These are phyloP conservation scores for Penicillium olsonii DNA, from an alignment of 2,329 filamentous ascomycete genomes.

Conservation along the genomic window DNA sequence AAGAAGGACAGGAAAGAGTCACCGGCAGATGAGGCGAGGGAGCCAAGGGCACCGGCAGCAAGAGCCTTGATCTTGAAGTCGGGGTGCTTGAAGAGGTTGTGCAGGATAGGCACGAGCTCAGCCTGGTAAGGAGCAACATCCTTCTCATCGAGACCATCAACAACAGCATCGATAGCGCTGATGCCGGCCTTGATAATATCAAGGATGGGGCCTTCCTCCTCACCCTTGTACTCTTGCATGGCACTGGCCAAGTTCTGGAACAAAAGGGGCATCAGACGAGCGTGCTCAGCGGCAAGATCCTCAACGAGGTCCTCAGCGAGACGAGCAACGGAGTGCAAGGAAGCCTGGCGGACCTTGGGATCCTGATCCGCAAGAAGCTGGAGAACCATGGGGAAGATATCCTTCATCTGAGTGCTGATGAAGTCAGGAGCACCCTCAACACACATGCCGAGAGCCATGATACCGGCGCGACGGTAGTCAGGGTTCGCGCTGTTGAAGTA, in stretches of 20 bases:
- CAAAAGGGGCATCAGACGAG: constrained; percentile 77
- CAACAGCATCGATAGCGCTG: constrained; percentile 86
- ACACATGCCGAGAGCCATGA: constrained; percentile 87
- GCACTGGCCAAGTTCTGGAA: constrained; percentile 87
- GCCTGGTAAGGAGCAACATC: constrained; percentile 80
- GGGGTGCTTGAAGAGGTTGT: constrained; percentile 77
- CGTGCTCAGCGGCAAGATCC: constrained; percentile 83
- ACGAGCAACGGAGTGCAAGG: constrained; percentile 83
- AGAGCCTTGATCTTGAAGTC: constrained; percentile 89
- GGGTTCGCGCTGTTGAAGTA: constrained; percentile 76
- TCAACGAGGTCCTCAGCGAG: constrained; percentile 92
- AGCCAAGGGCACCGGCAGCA: constrained; percentile 84
- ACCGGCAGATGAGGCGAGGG: constrained; percentile 83
- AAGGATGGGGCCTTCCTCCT: constrained; percentile 71
- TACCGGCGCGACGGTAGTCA: constrained; percentile 83
- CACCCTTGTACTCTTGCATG: constrained; percentile 64
- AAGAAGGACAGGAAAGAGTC: constrained; percentile 89
- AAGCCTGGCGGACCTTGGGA: constrained; percentile 79
- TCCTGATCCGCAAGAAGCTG: constrained; percentile 82
- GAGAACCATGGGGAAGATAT: constrained; percentile 82
- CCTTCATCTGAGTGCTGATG: constrained; percentile 85
- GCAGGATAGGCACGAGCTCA: constrained; percentile 81
- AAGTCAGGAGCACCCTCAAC: constrained; percentile 98
- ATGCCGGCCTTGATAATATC: constrained; percentile 88
- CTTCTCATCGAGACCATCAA: constrained; percentile 74